Conservation (phyloP, 306 rosid genomes). For the Carpinus fangiana region DNA sequence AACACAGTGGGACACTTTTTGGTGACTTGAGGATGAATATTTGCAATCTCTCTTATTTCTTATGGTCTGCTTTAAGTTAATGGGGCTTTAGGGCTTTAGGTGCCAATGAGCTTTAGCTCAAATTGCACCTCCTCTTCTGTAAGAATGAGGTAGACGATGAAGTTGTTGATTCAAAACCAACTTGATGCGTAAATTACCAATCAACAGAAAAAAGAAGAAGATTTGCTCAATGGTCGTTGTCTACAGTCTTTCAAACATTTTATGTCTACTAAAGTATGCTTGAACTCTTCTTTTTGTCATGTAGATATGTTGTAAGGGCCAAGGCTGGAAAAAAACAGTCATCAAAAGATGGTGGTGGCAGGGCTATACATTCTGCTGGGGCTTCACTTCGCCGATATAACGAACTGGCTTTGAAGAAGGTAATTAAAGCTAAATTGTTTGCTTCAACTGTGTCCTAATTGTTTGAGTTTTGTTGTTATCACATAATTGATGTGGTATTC, state of each 20-base stretch:
- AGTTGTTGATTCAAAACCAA: neutral
- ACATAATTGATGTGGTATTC: constrained; percentile 18
- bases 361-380: constrained; percentile 83
- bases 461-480: neutral
- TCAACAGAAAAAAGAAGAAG: neutral
- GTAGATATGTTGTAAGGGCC: constrained; percentile 93
- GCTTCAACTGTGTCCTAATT: constrained; percentile 5
- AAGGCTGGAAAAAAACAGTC: constrained; percentile 94
- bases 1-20: no score
- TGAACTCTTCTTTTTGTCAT: constrained; percentile 20
- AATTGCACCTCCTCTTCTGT: neutral
- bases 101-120: neutral
- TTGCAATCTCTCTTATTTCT: no score
- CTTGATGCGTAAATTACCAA: neutral
- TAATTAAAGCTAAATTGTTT: constrained; percentile 21
- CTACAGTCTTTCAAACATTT: neutral
- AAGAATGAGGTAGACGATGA: neutral
- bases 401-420: constrained; percentile 88
- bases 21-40: no score
- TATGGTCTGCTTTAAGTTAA: no score
- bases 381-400: constrained; percentile 89
- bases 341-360: constrained; percentile 87
- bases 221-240: neutral
- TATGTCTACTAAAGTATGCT: neutral
- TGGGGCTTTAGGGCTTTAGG: no score